Percentiles rank a stretch among this genome's conserved stretches.
phyloP scores from a whole-genome alignment of 176 grass and related monocot genomes.

The Aegilops longissima region DNA sequence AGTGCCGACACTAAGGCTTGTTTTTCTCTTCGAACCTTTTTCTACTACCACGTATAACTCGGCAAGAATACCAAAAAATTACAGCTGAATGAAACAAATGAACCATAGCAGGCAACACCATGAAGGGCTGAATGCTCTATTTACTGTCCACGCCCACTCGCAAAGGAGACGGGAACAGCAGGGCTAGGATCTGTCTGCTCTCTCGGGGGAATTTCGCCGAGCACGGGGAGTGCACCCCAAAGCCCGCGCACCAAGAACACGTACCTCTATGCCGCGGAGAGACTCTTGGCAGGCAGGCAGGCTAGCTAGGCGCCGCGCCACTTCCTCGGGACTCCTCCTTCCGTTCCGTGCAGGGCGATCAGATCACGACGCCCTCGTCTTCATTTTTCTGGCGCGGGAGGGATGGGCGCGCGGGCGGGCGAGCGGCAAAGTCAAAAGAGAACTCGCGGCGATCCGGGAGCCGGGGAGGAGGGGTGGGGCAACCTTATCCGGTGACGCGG shows the following conservation, averaged over 20 bases:
- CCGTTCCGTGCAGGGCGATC: neutral
- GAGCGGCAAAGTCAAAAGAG: neutral
- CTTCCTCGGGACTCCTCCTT: neutral
- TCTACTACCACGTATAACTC: neutral
- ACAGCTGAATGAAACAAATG: neutral
- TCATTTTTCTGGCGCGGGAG: neutral
- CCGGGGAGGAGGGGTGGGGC: neutral
- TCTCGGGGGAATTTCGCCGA: slow-evolving; percentile 3
- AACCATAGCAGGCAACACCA: neutral
- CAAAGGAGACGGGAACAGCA: neutral
- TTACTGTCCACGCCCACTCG: neutral
- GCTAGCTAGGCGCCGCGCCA: neutral
- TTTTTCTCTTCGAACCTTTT: neutral
- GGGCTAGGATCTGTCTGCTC: neutral
- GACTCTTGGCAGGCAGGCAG: neutral
- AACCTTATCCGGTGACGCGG: slow-evolving; percentile 28
- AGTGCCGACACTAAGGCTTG: too few species aligned
- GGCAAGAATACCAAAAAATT: neutral
- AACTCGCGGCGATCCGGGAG: slow-evolving; percentile 27
- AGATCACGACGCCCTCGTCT: neutral
- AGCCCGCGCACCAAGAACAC: neutral
- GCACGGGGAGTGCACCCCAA: neutral
- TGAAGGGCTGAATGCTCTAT: neutral
- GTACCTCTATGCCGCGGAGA: neutral
- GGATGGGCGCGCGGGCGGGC: neutral